A percentile compares a stretch with the other conserved stretches of the same genome.
phyloP scores from a whole-genome alignment of 2,329 filamentous ascomycete species.

The Cytospora mali region DNA sequence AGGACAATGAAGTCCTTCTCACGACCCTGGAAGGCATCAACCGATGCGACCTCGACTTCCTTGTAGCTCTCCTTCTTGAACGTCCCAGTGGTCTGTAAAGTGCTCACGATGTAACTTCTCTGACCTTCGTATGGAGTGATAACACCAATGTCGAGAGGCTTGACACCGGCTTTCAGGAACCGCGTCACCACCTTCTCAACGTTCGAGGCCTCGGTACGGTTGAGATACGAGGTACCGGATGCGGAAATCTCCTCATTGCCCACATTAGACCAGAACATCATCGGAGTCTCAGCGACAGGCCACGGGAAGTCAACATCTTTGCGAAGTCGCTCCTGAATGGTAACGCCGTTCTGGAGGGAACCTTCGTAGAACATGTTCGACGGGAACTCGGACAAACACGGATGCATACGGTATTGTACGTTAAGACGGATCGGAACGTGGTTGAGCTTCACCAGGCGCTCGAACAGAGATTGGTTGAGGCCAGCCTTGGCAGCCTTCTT shows the following conservation, averaged over 20 bases:
- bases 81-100: constrained; percentile 97
- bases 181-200: constrained; percentile 98
- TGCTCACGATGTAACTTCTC: constrained; percentile 96
- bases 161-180: constrained; percentile 98
- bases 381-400: constrained; percentile 93
- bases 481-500: constrained; percentile 99
- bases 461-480: constrained; percentile 96
- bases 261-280: constrained; percentile 99
- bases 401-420: constrained; percentile 99
- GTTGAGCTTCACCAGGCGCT: constrained; percentile 90
- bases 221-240: constrained; percentile 96
- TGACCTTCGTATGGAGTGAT: constrained; percentile 99
- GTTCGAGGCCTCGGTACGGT: constrained; percentile 94
- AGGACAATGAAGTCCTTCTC: constrained; percentile 99
- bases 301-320: constrained; percentile 97
- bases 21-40: constrained; percentile 97
- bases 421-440: constrained; percentile 90
- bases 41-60: constrained; percentile 96
- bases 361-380: constrained; percentile 99
- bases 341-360: constrained; percentile 94
- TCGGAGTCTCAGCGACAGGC: constrained; percentile 90
- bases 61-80: constrained; percentile 99
- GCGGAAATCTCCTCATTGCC: constrained; percentile 98
- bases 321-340: constrained; percentile 82
- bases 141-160: constrained; percentile 89